Conservation (phyloP, 169 alveolate genomes). For the Cryptosporidium baileyi region DNA sequence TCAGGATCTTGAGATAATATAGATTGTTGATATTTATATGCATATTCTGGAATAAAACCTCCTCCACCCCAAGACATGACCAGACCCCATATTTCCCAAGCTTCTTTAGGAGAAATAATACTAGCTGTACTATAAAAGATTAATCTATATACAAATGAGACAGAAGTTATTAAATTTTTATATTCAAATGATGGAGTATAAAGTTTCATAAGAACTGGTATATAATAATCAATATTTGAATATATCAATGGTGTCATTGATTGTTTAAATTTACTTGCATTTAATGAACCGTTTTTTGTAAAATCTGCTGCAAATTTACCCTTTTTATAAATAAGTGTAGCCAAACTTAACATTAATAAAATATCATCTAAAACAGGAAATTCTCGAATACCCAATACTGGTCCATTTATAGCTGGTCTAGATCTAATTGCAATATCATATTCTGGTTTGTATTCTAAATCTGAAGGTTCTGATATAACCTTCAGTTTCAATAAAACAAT, state of each 20-base stretch:
- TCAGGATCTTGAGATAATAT: constrained; percentile 16
- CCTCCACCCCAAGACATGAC: constrained; percentile 33
- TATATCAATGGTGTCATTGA: constrained; percentile 25
- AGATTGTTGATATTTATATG: neutral
- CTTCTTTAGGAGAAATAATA: constrained; percentile 30
- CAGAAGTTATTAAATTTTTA: neutral
- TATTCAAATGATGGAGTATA: constrained; percentile 47
- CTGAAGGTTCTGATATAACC: neutral
- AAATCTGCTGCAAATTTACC: constrained; percentile 67
- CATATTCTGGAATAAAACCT: constrained; percentile 20
- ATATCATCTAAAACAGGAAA: constrained; percentile 34
- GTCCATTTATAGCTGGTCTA: neutral
- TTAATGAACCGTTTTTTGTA: neutral
- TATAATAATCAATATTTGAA: constrained; percentile 42
- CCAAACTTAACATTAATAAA: neutral
- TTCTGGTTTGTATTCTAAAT: neutral
- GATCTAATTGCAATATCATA: constrained; percentile 1
- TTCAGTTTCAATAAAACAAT: neutral
- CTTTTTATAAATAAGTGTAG: neutral
- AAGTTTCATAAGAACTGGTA: constrained; percentile 2
- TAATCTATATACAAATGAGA: constrained; percentile 38
- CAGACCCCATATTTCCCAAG: constrained; percentile 56
- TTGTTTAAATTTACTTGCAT: neutral
- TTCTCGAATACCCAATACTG: neutral
- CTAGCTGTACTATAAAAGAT: constrained; percentile 33